Percentiles rank a stretch among this genome's conserved stretches.
Evolutionary conservation across 352 stramenopile genomes (phyloP).

Genomic region (Phytophthora multivora): DNA sequence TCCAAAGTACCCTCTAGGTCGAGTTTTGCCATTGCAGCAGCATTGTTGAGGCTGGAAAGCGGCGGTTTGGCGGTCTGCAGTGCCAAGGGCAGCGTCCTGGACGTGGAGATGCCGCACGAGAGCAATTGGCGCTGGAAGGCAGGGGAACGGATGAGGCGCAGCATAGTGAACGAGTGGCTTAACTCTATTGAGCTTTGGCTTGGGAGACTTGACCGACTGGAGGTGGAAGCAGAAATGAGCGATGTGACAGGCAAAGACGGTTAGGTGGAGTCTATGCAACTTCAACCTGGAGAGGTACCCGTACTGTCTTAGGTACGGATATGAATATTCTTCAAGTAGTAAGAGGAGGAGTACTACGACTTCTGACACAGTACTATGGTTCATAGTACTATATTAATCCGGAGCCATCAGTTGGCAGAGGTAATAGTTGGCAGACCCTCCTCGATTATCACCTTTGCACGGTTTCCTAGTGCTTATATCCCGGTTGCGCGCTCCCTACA

Average conservation of each 20-base stretch:
- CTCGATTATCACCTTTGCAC: too few species aligned
- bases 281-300: conserved; percentile 22
- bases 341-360: too few species aligned
- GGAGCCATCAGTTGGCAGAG: too few species aligned
- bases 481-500: too few species aligned
- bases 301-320: too few species aligned
- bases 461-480: too few species aligned
- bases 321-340: too few species aligned
- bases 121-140: conserved; percentile 15
- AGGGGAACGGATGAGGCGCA: conserved; percentile 15
- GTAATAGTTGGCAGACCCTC: too few species aligned
- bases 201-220: not conserved
- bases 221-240: conserved; percentile 10
- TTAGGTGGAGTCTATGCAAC: conserved; percentile 12
- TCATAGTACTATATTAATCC: too few species aligned
- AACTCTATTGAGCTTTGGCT: not conserved
- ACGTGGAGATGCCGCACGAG: conserved; percentile 10
- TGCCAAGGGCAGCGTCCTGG: conserved; percentile 3
- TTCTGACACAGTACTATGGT: too few species aligned
- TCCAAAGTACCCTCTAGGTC: conserved; percentile 45
- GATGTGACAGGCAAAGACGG: not conserved
- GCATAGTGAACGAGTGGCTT: conserved; percentile 7
- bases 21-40: conserved; percentile 28
- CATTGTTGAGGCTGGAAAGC: conserved; percentile 32
- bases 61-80: conserved; percentile 13